phyloP scores from a whole-genome alignment of 75 land plant species.

The Cupressus sempervirens region DNA sequence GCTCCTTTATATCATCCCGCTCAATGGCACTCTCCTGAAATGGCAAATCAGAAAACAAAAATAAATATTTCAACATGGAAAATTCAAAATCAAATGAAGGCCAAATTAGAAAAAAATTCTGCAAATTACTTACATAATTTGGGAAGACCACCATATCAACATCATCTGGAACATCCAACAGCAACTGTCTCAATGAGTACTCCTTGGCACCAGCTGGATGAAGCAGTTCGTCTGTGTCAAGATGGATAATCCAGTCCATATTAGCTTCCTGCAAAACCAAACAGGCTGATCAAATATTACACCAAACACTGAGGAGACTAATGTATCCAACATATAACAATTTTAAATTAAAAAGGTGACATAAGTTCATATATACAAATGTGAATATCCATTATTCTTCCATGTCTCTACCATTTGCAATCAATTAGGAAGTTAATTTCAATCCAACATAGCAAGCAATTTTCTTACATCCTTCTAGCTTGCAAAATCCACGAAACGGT shows the following conservation, averaged over 20 bases:
- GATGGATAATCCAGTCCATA: constrained; percentile 95
- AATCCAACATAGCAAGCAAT: background rate
- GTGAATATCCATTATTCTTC: background rate
- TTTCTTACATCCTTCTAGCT: background rate
- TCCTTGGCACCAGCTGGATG: constrained; percentile 95
- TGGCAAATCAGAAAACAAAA: background rate
- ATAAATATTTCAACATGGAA: background rate
- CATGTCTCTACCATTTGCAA: background rate
- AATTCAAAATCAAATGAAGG: background rate
- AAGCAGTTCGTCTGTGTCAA: constrained; percentile 94
- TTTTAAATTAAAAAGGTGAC: background rate
- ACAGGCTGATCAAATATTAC: background rate
- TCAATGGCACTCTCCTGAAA: constrained; percentile 91
- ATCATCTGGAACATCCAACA: constrained; percentile 65
- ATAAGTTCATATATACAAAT: background rate
- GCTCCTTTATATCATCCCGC: constrained; percentile 85
- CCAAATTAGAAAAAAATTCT: background rate
- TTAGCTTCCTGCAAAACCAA: constrained; percentile 53
- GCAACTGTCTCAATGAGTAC: constrained; percentile 69
- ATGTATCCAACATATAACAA: background rate
- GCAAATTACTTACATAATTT: constrained; percentile 69
- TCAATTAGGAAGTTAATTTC: background rate
- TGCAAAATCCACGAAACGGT: background rate
- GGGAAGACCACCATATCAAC: constrained; percentile 98
- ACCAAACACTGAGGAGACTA: background rate